phyloP scores from a whole-genome alignment of 2,329 filamentous ascomycete genomes.

The Ambrosiella cleistominuta region DNA sequence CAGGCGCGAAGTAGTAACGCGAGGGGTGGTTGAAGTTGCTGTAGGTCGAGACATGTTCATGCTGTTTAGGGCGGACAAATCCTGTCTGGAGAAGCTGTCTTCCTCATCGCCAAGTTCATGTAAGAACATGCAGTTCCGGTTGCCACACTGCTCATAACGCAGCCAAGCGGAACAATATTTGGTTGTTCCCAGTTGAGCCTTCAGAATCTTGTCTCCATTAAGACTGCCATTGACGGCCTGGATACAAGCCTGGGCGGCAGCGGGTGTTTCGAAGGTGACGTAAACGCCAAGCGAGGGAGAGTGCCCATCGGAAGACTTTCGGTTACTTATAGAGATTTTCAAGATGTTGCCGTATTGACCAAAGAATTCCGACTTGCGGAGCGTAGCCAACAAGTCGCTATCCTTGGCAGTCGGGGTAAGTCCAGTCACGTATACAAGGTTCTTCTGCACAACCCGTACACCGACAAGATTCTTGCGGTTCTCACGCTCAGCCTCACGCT shows the following conservation, averaged over 20 bases:
- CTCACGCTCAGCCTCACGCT: conserved; percentile 86
- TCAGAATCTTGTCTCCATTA: conserved; percentile 72
- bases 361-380: conserved; percentile 85
- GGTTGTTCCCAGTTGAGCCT: conserved; percentile 70
- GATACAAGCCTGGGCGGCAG: conserved; percentile 81
- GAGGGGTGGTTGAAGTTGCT: not conserved
- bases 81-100: conserved; percentile 87
- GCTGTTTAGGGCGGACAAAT: conserved; percentile 86
- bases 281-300: conserved; percentile 90
- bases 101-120: conserved; percentile 97
- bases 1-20: not conserved
- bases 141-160: conserved; percentile 83
- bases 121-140: conserved; percentile 93
- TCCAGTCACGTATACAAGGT: conserved; percentile 93
- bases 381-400: conserved; percentile 75
- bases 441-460: conserved; percentile 92
- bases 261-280: conserved; percentile 88
- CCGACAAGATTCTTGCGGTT: conserved; percentile 92
- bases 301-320: conserved; percentile 57
- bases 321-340: conserved; percentile 96
- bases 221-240: conserved; percentile 78
- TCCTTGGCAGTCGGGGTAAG: conserved; percentile 82
- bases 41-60: conserved; percentile 56
- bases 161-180: conserved; percentile 98
- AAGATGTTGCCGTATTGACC: conserved; percentile 97